A percentile compares a stretch with the other conserved stretches of the same genome.
Evolutionary conservation across 768 basidiomycete species (phyloP).

Genomic region (Boletus patriciae): DNA sequence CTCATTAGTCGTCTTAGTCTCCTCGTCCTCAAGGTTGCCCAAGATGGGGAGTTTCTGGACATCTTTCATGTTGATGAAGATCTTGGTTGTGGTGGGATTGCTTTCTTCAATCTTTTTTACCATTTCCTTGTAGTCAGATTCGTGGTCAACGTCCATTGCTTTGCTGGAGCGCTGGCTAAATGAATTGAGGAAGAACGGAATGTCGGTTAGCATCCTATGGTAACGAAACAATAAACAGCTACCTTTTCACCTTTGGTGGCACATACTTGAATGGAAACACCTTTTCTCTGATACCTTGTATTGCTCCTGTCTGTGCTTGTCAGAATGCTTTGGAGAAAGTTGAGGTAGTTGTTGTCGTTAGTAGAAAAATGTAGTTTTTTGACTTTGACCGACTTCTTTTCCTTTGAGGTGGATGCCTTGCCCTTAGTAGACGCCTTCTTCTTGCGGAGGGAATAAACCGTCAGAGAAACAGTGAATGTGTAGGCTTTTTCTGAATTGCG

Average conservation of each 20-base stretch:
- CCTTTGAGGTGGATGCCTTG: background rate
- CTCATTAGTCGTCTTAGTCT: too few species aligned
- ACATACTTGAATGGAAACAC: slow-evolving; percentile 12
- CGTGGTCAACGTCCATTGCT: slow-evolving; percentile 10
- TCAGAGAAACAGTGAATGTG: background rate
- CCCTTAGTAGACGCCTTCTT: background rate
- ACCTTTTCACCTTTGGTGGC: slow-evolving; percentile 2
- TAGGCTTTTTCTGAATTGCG: background rate
- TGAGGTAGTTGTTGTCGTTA: background rate
- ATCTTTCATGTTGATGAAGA: slow-evolving; percentile 4
- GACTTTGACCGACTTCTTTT: slow-evolving; percentile 1
- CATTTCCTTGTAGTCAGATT: slow-evolving; percentile 12
- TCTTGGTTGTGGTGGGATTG: background rate
- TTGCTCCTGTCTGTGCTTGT: slow-evolving; percentile 9
- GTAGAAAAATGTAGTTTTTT: slow-evolving; percentile 2
- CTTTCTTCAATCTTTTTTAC: slow-evolving; percentile 2
- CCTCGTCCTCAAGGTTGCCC: too few species aligned
- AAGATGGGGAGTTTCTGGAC: too few species aligned
- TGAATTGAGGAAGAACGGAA: background rate
- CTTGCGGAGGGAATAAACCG: background rate
- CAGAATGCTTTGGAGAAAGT: slow-evolving; percentile 1
- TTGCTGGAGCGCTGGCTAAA: background rate
- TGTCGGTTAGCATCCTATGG: background rate
- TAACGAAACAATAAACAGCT: background rate
- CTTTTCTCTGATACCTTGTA: slow-evolving; percentile 24